Conservation (phyloP, 2,329 filamentous ascomycete genomes). For the Colletotrichum incanum region DNA sequence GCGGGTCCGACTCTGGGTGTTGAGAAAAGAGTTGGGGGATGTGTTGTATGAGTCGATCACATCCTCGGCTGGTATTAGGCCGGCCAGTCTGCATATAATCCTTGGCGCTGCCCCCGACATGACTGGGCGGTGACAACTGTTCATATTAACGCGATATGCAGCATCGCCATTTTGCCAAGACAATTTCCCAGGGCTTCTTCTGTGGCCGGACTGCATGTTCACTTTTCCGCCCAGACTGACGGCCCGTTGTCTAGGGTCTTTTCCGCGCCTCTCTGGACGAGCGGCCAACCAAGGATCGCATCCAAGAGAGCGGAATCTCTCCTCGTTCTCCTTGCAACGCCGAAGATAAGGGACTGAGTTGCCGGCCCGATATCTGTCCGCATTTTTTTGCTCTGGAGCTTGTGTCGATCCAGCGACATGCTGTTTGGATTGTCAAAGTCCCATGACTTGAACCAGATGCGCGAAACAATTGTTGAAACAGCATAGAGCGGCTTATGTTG, state of each 20-base stretch:
- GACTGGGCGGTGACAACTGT: slow-evolving; percentile 13
- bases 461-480: no score
- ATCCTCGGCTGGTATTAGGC: slow-evolving; percentile 19
- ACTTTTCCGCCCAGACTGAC: slow-evolving; percentile 13
- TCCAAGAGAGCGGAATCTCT: no score
- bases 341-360: no score
- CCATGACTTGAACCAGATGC: no score
- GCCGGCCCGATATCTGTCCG: neutral
- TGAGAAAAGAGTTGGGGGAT: neutral
- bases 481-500: no score
- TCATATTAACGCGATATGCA: slow-evolving; percentile 22
- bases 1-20: neutral
- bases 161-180: slow-evolving; percentile 41
- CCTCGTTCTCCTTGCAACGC: neutral
- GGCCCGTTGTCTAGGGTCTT: neutral
- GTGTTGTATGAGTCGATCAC: neutral
- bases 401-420: no score
- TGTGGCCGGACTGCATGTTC: neutral
- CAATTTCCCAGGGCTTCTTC: neutral
- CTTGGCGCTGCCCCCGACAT: slow-evolving; percentile 14
- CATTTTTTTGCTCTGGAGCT: neutral
- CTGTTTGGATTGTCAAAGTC: no score
- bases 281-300: neutral
- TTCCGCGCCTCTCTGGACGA: neutral
- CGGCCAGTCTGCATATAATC: slow-evolving; percentile 20